Evolutionary conservation across 768 basidiomycete genomes (phyloP).

Genomic region (Agrocybe pediades): DNA sequence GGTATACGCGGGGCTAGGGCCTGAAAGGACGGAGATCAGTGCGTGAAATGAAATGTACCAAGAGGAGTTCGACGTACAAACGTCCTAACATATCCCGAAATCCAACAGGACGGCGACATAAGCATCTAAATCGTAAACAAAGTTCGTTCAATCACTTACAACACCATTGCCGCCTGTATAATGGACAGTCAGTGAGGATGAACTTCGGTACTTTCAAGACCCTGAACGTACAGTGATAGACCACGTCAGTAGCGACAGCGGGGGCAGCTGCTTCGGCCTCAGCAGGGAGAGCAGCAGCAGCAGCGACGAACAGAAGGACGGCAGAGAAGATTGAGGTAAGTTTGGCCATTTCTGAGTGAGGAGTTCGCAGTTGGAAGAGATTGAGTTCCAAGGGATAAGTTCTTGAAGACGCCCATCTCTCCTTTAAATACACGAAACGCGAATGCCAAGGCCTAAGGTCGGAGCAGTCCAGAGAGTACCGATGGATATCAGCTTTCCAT

Average conservation of each 20-base stretch:
- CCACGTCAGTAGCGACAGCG: neutral
- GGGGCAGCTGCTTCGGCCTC: conserved; percentile 1
- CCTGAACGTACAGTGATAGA: conserved; percentile 9
- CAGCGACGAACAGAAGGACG: neutral
- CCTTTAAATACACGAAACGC: too few species aligned
- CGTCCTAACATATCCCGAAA: neutral
- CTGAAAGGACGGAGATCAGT: neutral
- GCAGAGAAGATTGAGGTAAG: conserved; percentile 7
- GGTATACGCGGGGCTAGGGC: conserved; percentile 12
- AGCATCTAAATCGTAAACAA: neutral
- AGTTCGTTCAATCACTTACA: neutral
- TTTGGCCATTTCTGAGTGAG: conserved; percentile 6
- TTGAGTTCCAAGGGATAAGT: neutral
- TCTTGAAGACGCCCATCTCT: too few species aligned
- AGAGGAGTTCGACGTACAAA: conserved; percentile 2
- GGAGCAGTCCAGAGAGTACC: too few species aligned
- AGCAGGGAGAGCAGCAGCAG: neutral
- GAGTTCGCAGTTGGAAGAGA: neutral
- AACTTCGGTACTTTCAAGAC: neutral
- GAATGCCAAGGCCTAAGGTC: too few species aligned
- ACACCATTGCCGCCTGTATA: conserved; percentile 6
- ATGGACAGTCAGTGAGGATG: neutral
- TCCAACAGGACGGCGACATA: neutral
- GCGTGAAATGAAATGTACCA: neutral
- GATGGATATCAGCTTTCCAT: too few species aligned